Evolutionary conservation across 192 early-diverging fungal genomes (phyloP).

Genomic region (Podila epigama): DNA sequence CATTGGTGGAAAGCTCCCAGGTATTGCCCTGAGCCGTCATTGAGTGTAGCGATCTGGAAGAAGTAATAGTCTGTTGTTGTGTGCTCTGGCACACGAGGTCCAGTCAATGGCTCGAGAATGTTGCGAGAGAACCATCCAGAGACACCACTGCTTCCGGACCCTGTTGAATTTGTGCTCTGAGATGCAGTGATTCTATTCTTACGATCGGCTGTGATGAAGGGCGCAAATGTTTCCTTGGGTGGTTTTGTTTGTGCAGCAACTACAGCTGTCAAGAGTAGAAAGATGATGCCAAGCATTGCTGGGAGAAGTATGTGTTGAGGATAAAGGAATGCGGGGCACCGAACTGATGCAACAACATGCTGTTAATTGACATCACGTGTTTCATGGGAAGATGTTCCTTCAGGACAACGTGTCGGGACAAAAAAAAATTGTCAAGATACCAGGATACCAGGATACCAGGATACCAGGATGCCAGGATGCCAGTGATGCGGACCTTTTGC

Average conservation of each 20-base stretch:
- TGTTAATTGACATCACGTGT: too few species aligned
- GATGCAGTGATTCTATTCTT: constrained; percentile 6
- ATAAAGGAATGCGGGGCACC: too few species aligned
- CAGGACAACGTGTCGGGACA: too few species aligned
- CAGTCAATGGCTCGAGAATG: constrained; percentile 29
- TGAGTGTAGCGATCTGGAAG: constrained; percentile 37
- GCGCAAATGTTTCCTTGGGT: constrained; percentile 35
- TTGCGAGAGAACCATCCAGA: constrained; percentile 41
- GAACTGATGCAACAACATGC: too few species aligned
- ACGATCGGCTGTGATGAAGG: constrained; percentile 26
- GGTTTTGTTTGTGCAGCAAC: constrained; percentile 44
- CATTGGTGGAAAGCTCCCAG: constrained; percentile 42
- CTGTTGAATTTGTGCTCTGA: neutral
- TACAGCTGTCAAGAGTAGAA: constrained; percentile 16
- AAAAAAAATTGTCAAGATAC: too few species aligned
- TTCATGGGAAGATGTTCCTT: too few species aligned
- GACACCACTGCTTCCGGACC: constrained; percentile 6
- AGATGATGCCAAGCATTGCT: constrained; percentile 21
- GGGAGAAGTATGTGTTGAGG: neutral
- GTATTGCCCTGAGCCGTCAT: constrained; percentile 45
- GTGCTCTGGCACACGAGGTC: constrained; percentile 41
- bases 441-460: too few species aligned
- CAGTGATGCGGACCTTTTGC: too few species aligned
- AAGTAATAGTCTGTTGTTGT: constrained; percentile 42
- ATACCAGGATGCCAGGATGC: too few species aligned